phyloP scores from a whole-genome alignment of 2,329 filamentous ascomycete genomes.

The Helotiales sp. region DNA sequence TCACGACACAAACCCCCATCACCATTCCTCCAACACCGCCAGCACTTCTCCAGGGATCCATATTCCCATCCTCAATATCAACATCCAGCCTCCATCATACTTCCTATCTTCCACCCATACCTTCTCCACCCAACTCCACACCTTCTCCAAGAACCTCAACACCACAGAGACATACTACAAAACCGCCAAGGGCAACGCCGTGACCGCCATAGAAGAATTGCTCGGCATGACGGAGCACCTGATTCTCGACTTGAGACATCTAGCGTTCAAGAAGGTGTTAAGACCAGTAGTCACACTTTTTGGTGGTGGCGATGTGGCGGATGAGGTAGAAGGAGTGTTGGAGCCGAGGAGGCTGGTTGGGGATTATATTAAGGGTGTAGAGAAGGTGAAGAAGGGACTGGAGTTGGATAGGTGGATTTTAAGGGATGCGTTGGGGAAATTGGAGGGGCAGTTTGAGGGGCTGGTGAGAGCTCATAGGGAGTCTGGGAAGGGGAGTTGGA shows the following conservation, averaged over 20 bases:
- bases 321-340: no score
- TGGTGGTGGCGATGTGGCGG: neutral
- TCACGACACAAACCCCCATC: neutral
- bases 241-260: neutral
- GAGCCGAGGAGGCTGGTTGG: neutral
- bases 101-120: neutral
- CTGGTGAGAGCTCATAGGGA: neutral
- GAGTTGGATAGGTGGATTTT: neutral
- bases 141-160: neutral
- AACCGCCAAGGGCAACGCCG: neutral
- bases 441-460: neutral
- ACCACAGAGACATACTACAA: neutral
- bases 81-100: neutral
- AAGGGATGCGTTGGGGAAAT: neutral
- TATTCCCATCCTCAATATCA: neutral
- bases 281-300: neutral
- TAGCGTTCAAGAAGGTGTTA: neutral
- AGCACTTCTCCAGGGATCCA: neutral
- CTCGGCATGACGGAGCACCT: neutral
- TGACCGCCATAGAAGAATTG: neutral
- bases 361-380: neutral
- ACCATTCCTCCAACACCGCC: neutral
- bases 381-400: neutral
- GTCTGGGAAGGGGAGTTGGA: neutral
- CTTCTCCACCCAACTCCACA: neutral